Evolutionary conservation across 768 basidiomycete genomes (phyloP), one percentile per base, ranked within the genome.

Genomic region (Mycena kentingensis): DNA sequence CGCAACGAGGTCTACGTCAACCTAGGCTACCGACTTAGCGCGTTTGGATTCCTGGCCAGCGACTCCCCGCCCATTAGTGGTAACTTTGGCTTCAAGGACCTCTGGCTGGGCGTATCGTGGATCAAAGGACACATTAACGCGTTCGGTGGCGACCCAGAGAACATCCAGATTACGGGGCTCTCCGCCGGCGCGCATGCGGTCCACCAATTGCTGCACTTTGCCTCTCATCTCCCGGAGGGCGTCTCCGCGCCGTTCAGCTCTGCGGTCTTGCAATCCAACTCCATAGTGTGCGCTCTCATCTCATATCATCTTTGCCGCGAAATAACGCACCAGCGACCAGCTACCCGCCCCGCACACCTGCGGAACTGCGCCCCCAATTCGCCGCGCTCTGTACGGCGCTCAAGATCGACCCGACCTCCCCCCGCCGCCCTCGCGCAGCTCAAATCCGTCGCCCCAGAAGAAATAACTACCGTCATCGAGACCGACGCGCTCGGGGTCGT

Each of bases 11-110:
- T 92, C 15, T 85, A 84, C 78, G 83, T 92, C 7, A 87, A 90
- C 60, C 78, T 90, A 12, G 88, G 86, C 29, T 89, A 90, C 64
- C 81, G 88, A 19, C 71, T 91, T 13, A 88, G 87, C 0, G 87
- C 79, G 1, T 87, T 90, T 60, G 89, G 89, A 0, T 92, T 89
- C 62, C 70, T 92, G 19, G 88, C 87, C 0, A 78, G 77, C 57
- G 83, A 86, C 38, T 66, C 79, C 52, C 87, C 86, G 12, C 63
- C 69, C 35, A 64, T 91, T 39, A 72, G 73, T 15, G 89, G 90
- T 3, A 92, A 91, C 61, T 91, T 85, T 64, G 88, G 89, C 1
- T 91, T 91, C 73, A 90, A 90, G 67, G 89, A 91, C 61, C 87
- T 88, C 60, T 90, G 88, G 88, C 62, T 87, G 18, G 88, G 83